Percentiles rank a stretch among this genome's conserved stretches.
These are phyloP conservation scores for Aspergillus niger DNA, from an alignment of 2,329 filamentous ascomycete species.

Conservation along the genomic window DNA sequence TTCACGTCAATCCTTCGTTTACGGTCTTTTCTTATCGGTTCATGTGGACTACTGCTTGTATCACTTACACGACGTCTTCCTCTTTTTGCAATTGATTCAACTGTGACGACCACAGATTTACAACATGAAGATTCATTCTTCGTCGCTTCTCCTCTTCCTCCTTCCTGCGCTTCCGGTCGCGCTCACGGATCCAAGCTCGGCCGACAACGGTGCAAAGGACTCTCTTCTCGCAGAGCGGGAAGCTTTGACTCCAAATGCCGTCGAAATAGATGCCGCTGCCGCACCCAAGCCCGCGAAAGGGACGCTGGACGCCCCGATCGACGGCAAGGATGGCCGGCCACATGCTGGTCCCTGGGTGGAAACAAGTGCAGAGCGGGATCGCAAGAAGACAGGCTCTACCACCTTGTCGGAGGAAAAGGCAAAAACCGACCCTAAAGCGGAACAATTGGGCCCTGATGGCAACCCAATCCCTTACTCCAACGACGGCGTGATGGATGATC, in stretches of 20 bases:
- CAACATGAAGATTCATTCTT: constrained; percentile 19
- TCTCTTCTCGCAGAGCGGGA: constrained; percentile 15
- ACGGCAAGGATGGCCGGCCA: constrained; percentile 90
- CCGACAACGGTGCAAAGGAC: constrained; percentile 17
- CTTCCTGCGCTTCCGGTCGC: constrained; percentile 36
- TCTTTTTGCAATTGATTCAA: not conserved
- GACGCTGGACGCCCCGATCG: constrained; percentile 82
- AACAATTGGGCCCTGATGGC: constrained; percentile 45
- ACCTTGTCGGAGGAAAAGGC: constrained; percentile 37
- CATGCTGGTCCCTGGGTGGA: constrained; percentile 76
- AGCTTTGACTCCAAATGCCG: constrained; percentile 13
- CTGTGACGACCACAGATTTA: not conserved
- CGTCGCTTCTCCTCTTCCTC: constrained; percentile 38
- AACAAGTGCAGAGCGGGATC: constrained; percentile 50
- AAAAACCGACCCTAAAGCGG: constrained; percentile 29
- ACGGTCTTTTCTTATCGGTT: not conserved
- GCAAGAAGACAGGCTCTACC: constrained; percentile 42
- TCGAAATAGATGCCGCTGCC: constrained; percentile 21
- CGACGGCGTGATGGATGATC: constrained; percentile 92
- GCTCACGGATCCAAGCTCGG: constrained; percentile 22
- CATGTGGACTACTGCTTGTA: constrained; percentile 7
- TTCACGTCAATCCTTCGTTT: not conserved
- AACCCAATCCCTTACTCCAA: constrained; percentile 55
- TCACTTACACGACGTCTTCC: not conserved
- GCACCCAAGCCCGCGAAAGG: constrained; percentile 46